phyloP scores from a whole-genome alignment of 257 asterid species.

The Linderniella brevidens region DNA sequence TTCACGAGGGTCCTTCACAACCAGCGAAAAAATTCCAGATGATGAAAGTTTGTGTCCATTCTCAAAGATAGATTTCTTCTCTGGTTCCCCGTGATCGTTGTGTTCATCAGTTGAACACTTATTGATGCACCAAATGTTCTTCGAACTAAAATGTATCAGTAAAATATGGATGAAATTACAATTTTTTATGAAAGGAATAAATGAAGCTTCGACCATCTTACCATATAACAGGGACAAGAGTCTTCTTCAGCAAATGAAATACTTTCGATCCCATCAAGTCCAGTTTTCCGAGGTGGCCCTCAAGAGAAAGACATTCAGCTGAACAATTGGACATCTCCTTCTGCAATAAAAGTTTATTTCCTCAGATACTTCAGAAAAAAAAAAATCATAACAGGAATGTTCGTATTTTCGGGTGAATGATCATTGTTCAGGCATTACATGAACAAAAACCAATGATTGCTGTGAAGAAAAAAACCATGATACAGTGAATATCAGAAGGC shows the following conservation, averaged over 20 bases:
- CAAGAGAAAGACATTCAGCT: slow-evolving; percentile 47
- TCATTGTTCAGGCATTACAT: not conserved
- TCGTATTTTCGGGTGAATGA: slow-evolving; percentile 1
- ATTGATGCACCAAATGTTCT: slow-evolving; percentile 18
- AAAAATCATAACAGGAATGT: not conserved
- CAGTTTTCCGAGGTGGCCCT: slow-evolving; percentile 56
- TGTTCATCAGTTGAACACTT: slow-evolving; percentile 17
- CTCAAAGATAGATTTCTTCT: slow-evolving; percentile 15
- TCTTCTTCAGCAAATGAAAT: slow-evolving; percentile 52
- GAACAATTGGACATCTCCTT: slow-evolving; percentile 18
- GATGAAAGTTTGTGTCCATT: slow-evolving; percentile 21
- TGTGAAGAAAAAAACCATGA: no score
- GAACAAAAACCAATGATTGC: not conserved
- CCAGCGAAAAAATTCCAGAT: slow-evolving; percentile 34
- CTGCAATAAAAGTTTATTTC: slow-evolving; percentile 25
- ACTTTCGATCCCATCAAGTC: slow-evolving; percentile 62
- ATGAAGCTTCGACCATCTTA: slow-evolving; percentile 16
- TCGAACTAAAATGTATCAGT: slow-evolving; percentile 22
- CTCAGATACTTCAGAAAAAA: slow-evolving; percentile 6
- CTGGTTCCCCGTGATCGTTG: slow-evolving; percentile 12
- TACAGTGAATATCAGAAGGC: no score
- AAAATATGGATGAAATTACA: slow-evolving; percentile 7
- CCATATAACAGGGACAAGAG: slow-evolving; percentile 44
- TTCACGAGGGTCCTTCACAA: slow-evolving; percentile 58
- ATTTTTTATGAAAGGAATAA: not conserved